Evolutionary conservation across 2,329 filamentous ascomycete genomes (phyloP).

Genomic region (Scopulariopsis brevicaulis): DNA sequence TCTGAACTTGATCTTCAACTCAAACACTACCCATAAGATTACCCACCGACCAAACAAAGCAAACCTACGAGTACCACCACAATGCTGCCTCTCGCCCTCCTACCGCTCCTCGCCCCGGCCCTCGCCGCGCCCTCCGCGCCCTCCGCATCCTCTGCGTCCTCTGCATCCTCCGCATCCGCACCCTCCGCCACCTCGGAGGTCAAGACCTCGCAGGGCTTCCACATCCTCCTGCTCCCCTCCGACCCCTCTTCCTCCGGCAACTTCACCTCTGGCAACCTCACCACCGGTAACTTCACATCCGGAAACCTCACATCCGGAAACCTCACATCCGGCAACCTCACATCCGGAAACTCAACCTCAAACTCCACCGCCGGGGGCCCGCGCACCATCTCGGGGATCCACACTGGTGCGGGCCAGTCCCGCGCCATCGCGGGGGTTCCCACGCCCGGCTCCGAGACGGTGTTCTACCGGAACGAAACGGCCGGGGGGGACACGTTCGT

Average conservation of each 20-base stretch:
- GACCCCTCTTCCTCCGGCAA: constrained; percentile 8
- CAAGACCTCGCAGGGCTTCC: neutral
- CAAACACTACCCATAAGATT: no score
- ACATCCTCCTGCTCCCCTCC: constrained; percentile 8
- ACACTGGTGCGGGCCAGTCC: constrained; percentile 3
- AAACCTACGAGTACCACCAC: no score
- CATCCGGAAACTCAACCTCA: no score
- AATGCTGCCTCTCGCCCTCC: no score
- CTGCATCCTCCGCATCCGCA: neutral
- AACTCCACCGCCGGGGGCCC: neutral
- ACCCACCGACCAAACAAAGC: no score
- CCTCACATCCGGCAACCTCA: neutral
- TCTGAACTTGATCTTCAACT: no score
- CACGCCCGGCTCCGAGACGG: neutral
- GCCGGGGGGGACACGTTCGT: neutral
- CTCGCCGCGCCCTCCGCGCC: no score
- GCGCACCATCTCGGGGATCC: neutral
- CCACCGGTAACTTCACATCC: no score
- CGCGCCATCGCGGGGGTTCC: neutral
- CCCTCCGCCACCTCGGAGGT: neutral
- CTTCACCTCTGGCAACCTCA: neutral
- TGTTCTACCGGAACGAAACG: constrained; percentile 2
- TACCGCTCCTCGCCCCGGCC: no score
- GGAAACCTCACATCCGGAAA: neutral
- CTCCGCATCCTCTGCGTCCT: neutral